Evolutionary conservation across 345 rosid species (phyloP), one percentile per base, ranked within the genome.

Genomic region (Citrus australasica): DNA sequence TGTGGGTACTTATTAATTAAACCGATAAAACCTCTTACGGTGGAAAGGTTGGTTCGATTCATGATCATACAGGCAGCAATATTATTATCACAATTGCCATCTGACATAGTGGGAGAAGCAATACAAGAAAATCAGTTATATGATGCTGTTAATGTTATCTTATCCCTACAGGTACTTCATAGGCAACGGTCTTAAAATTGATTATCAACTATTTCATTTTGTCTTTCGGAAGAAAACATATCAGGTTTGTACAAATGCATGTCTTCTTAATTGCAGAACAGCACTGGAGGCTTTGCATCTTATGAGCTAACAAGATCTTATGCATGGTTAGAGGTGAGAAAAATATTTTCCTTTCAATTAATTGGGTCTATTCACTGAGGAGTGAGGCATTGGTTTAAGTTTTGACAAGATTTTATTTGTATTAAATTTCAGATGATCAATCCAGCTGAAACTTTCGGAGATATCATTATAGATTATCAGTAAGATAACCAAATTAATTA

Each of bases 251-350:
- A 13, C 17, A 46, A 46, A 46, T 46, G 51, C 51, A 13, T 46
- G 51, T 46, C 51, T 46, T 46, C 10, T 33, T 65, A 8, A 27
- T 69, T 37, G 9, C 82, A 93, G 94, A 91, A 91, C 69, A 67
- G 71, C 0, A 88, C 81, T 82, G 96, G 98, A 53, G 98, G 98
- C 3, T 90, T 90, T 83, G 93, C 94, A 3, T 84, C 98, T 1
- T 93, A 89, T 74, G 98, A 93, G 82, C 94, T 83, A 51, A 89
- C 95, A 9, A 86, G 97, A 88, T 91, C 97, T 25, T 88, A 89
- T 80, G 68, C 88, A 0, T 86, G 87, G 91, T 74, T 93, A 58
- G 95, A 93, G 95, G 95, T 88, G 67, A 73, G 75, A 0, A 30
- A 28, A 13, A 28, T 28, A 69, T 9, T 10, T 19, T 38, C 58